These are phyloP conservation scores for Pneumocystis oryctolagi DNA, from an alignment of 1,139 yeast genomes.

Conservation along the genomic window DNA sequence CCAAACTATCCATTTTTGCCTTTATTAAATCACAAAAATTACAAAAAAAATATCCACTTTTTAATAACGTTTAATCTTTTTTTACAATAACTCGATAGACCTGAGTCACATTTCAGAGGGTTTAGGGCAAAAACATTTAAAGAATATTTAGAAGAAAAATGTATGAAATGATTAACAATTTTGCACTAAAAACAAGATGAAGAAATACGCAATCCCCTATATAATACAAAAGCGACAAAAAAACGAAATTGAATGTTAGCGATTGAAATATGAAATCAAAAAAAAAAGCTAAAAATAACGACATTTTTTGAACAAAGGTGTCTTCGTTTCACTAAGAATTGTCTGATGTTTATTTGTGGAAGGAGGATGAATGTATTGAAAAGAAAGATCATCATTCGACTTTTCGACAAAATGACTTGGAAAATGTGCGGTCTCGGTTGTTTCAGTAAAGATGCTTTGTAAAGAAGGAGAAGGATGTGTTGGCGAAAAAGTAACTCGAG, in stretches of 20 bases:
- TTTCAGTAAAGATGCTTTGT: neutral
- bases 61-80: no score
- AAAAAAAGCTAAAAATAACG: neutral
- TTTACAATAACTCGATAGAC: no score
- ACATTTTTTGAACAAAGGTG: neutral
- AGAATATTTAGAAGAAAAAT: no score
- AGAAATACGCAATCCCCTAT: no score
- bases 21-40: conserved; percentile 12
- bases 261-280: neutral
- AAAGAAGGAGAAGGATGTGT: neutral
- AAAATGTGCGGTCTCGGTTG: neutral
- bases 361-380: neutral
- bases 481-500: neutral
- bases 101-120: no score
- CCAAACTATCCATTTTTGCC: conserved; percentile 70
- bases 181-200: neutral
- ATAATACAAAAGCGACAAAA: neutral
- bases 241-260: neutral
- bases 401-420: neutral
- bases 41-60: neutral
- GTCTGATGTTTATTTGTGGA: neutral
- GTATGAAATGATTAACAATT: neutral
- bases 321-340: neutral
- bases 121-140: neutral
- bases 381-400: neutral